Percentiles rank a stretch among this genome's conserved stretches.
phyloP scores from a whole-genome alignment of 2,329 filamentous ascomycete genomes.

The Aspergillus luchuensis region DNA sequence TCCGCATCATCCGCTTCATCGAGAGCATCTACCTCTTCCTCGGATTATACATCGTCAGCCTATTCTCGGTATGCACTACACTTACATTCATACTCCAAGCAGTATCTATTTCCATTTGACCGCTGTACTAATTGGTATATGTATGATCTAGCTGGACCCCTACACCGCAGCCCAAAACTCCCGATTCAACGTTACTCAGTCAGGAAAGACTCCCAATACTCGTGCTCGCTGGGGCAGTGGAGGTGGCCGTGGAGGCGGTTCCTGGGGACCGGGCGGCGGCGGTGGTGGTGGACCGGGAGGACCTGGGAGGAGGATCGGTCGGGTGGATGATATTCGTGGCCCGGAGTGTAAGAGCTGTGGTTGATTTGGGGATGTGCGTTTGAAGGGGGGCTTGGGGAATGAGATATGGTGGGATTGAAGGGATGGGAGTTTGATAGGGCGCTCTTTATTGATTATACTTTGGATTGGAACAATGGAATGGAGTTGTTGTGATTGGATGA shows the following conservation, averaged over 20 bases:
- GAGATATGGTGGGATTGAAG: not conserved
- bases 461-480: too few species aligned
- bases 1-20: slow-evolving; percentile 45
- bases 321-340: slow-evolving; percentile 51
- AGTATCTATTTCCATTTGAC: too few species aligned
- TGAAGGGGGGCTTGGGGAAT: not conserved
- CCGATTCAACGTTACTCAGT: slow-evolving; percentile 46
- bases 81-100: not conserved
- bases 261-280: slow-evolving; percentile 31
- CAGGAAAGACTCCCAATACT: slow-evolving; percentile 27
- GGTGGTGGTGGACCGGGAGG: slow-evolving; percentile 32
- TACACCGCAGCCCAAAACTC: slow-evolving; percentile 49
- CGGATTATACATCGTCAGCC: slow-evolving; percentile 51
- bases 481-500: too few species aligned
- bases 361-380: slow-evolving; percentile 21
- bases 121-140: not conserved
- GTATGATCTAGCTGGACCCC: slow-evolving; percentile 44
- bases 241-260: slow-evolving; percentile 32
- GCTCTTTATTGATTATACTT: not conserved
- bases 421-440: not conserved
- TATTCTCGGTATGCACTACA: slow-evolving; percentile 48
- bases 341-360: slow-evolving; percentile 52
- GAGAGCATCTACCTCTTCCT: slow-evolving; percentile 50
- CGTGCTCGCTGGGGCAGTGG: slow-evolving; percentile 31
- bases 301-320: slow-evolving; percentile 43